Conservation (phyloP, 2,329 filamentous ascomycete species). For the Alternaria atra region DNA sequence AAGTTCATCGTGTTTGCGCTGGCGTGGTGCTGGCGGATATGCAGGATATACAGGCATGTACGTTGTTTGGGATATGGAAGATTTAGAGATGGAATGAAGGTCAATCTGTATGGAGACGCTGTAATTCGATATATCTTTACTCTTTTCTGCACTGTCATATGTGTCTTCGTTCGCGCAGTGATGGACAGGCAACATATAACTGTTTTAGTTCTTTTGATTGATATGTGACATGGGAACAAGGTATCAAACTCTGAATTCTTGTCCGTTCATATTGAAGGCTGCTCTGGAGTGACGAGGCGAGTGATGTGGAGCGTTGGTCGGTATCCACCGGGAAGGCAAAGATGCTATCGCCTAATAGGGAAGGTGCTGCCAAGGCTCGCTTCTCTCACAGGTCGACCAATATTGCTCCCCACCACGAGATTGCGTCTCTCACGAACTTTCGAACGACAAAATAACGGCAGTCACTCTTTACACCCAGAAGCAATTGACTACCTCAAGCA, state of each 20-base stretch:
- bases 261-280: neutral
- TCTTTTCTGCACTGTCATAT: neutral
- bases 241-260: neutral
- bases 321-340: neutral
- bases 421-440: constrained; percentile 34
- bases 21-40: constrained; percentile 1
- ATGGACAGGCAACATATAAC: neutral
- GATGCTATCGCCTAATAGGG: constrained; percentile 9
- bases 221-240: neutral
- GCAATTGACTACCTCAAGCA: constrained; percentile 74
- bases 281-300: neutral
- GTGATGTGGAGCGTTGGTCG: neutral
- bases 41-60: neutral
- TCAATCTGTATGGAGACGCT: neutral
- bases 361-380: constrained; percentile 33
- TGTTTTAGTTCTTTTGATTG: neutral
- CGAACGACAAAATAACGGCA: constrained; percentile 38
- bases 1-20: constrained; percentile 8
- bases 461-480: constrained; percentile 51
- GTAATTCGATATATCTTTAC: neutral
- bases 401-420: constrained; percentile 20
- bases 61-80: neutral
- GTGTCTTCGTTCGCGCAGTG: neutral
- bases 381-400: constrained; percentile 19
- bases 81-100: neutral